Evolutionary conservation across 1,284 basidiomycete species (phyloP).

Genomic region (Ceratorhiza oryzae-sativae): DNA sequence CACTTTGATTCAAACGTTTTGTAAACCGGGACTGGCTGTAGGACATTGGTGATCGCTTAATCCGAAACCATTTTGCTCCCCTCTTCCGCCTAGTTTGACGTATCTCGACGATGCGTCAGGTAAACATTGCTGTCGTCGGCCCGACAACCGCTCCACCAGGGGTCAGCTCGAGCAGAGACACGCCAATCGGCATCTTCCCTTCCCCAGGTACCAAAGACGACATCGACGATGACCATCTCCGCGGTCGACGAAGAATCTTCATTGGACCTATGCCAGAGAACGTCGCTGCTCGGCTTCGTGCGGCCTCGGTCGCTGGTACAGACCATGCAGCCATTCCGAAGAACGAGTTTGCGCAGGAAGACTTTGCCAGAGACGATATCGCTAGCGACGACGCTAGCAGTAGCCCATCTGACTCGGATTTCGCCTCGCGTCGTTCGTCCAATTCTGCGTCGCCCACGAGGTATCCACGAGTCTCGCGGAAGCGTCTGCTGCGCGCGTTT

Average conservation of each 20-base stretch:
- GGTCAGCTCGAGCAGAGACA: slow-evolving; percentile 4
- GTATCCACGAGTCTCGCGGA: slow-evolving; percentile 5
- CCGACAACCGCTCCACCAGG: slow-evolving; percentile 33
- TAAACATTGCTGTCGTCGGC: slow-evolving; percentile 38
- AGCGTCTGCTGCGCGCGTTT: slow-evolving; percentile 17
- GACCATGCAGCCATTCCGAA: background rate
- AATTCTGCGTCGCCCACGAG: background rate
- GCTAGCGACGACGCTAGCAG: slow-evolving; percentile 1
- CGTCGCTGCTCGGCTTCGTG: slow-evolving; percentile 50
- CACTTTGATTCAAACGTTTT: too few species aligned
- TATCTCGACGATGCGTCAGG: slow-evolving; percentile 3
- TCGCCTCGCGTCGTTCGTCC: background rate
- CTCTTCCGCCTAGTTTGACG: too few species aligned
- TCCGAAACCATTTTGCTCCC: too few species aligned
- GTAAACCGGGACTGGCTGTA: too few species aligned
- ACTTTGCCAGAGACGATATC: slow-evolving; percentile 21
- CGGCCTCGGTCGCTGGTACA: background rate
- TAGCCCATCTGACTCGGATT: background rate
- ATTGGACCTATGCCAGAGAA: slow-evolving; percentile 72
- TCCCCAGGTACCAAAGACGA: slow-evolving; percentile 30
- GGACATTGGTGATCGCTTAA: too few species aligned
- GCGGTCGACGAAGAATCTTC: slow-evolving; percentile 46
- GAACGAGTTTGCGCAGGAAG: slow-evolving; percentile 11
- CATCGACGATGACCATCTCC: slow-evolving; percentile 44
- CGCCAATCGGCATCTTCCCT: slow-evolving; percentile 31